Conservation (phyloP, 805 yeast species). For the Lachancea thermotolerans region DNA sequence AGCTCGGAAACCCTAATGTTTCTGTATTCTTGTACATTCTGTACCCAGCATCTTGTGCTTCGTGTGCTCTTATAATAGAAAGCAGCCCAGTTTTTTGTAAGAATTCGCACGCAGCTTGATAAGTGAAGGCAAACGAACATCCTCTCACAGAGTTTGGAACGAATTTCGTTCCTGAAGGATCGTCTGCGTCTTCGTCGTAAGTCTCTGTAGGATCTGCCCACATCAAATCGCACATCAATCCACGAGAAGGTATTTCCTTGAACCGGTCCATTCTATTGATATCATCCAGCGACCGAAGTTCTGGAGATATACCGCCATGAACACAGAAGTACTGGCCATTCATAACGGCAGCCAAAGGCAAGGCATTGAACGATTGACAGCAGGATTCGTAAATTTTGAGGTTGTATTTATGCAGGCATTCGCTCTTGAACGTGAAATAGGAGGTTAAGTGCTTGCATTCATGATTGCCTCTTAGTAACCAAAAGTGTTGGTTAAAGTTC, state of each 20-base stretch:
- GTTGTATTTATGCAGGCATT: slow-evolving; percentile 81
- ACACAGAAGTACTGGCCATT: slow-evolving; percentile 92
- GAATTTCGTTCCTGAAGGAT: slow-evolving; percentile 35
- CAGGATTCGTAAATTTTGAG: slow-evolving; percentile 60
- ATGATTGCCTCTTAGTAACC: slow-evolving; percentile 89
- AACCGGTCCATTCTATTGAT: slow-evolving; percentile 67
- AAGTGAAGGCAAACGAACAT: slow-evolving; percentile 86
- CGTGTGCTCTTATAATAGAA: slow-evolving; percentile 91
- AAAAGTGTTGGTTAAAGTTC: slow-evolving; percentile 64
- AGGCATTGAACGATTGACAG: slow-evolving; percentile 70
- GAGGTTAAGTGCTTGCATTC: slow-evolving; percentile 91
- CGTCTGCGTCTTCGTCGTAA: slow-evolving; percentile 58
- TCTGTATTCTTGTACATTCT: slow-evolving; percentile 85
- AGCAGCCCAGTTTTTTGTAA: slow-evolving; percentile 70
- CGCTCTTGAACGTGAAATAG: slow-evolving; percentile 87
- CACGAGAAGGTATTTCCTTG: slow-evolving; percentile 87
- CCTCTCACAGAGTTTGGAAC: slow-evolving; percentile 75
- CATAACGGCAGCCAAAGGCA: slow-evolving; percentile 91
- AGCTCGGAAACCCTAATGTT: slow-evolving; percentile 80
- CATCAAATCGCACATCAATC: slow-evolving; percentile 86
- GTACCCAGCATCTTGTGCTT: slow-evolving; percentile 96
- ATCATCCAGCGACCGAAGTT: slow-evolving; percentile 63
- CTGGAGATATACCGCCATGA: slow-evolving; percentile 94
- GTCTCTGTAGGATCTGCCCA: slow-evolving; percentile 97
- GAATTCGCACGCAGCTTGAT: slow-evolving; percentile 72